A percentile compares a stretch with the other conserved stretches of the same genome.
phyloP scores from a whole-genome alignment of 306 rosid genomes.

The Medicago truncatula region DNA sequence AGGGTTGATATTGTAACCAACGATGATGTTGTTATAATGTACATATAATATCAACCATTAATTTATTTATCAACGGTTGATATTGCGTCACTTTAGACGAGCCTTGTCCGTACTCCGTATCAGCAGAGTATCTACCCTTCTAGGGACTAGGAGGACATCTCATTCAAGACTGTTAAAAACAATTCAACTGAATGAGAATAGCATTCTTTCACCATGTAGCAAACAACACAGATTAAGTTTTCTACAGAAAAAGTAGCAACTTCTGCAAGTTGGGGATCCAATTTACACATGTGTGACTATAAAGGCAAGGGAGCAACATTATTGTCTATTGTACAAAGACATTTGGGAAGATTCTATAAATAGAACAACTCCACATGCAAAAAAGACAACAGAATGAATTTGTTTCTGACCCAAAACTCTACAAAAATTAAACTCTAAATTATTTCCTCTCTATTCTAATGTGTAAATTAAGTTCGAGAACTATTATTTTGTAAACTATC shows the following conservation, averaged over 20 bases:
- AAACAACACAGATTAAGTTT: background rate
- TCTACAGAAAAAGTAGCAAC: background rate
- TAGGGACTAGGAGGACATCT: background rate
- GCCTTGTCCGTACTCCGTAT: too few species aligned
- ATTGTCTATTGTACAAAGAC: background rate
- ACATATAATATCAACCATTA: too few species aligned
- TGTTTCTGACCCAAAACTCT: background rate
- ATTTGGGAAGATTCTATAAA: constrained; percentile 2
- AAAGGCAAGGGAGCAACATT: background rate
- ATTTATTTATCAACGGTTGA: too few species aligned
- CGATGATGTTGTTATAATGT: too few species aligned
- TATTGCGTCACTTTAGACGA: too few species aligned
- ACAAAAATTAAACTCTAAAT: background rate
- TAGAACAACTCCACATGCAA: background rate
- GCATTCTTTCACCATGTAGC: background rate
- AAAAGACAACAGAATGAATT: background rate
- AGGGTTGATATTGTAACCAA: too few species aligned
- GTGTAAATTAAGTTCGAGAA: background rate
- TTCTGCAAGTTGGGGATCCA: constrained; percentile 2
- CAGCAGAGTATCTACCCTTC: background rate
- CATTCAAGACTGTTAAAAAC: background rate
- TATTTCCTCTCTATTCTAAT: background rate
- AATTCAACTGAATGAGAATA: constrained; percentile 17
- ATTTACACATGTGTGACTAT: background rate
- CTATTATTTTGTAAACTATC: background rate